These are phyloP conservation scores for Diaporthe caulivora DNA, from an alignment of 2,329 filamentous ascomycete genomes.

Conservation along the genomic window DNA sequence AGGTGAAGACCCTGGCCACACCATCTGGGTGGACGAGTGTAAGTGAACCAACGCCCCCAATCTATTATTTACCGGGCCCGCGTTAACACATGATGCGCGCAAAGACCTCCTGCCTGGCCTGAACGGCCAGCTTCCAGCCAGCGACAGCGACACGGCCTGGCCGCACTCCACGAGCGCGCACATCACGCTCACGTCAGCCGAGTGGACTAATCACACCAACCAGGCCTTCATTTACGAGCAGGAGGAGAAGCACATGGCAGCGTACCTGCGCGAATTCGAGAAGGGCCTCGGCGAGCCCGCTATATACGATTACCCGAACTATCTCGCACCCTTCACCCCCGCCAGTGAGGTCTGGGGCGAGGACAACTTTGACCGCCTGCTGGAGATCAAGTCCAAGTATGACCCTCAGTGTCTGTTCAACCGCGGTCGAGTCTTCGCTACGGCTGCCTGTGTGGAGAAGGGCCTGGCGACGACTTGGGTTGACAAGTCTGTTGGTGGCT, in stretches of 20 bases:
- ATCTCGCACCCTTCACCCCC: conserved; percentile 27
- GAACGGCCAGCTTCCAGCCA: conserved; percentile 17
- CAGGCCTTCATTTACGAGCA: conserved; percentile 29
- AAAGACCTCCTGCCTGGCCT: conserved; percentile 32
- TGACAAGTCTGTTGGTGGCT: conserved; percentile 16
- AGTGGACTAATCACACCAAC: conserved; percentile 37
- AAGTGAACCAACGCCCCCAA: neutral
- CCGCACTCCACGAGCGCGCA: conserved; percentile 34
- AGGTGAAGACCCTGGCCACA: conserved; percentile 33
- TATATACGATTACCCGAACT: conserved; percentile 37
- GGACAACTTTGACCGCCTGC: conserved; percentile 31
- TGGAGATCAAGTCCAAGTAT: conserved; percentile 37
- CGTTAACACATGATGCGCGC: neutral
- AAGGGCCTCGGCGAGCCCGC: neutral
- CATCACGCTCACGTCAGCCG: conserved; percentile 33
- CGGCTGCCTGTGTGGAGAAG: conserved; percentile 27
- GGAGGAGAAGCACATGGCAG: conserved; percentile 33
- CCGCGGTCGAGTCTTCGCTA: conserved; percentile 27
- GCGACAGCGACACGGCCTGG: conserved; percentile 35
- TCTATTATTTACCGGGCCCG: neutral
- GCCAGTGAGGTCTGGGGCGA: conserved; percentile 35
- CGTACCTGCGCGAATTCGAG: conserved; percentile 33
- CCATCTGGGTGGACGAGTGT: conserved; percentile 37
- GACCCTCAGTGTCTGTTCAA: conserved; percentile 33
- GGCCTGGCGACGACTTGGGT: conserved; percentile 32